A percentile compares a stretch with the other conserved stretches of the same genome.
phyloP scores from a whole-genome alignment of 768 basidiomycete species.

The Melanogaster broomeanus region DNA sequence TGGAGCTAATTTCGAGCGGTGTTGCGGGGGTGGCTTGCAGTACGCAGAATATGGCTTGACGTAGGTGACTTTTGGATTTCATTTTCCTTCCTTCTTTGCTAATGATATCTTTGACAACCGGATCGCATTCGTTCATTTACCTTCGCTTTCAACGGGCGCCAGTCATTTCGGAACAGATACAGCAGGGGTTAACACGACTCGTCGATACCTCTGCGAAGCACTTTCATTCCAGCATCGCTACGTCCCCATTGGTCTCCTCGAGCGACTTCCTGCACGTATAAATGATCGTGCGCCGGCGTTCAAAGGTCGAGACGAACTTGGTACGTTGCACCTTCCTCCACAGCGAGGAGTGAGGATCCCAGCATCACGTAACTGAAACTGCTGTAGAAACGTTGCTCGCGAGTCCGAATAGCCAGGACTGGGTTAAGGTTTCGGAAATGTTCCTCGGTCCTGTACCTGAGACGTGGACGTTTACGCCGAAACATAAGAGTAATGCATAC shows the following conservation, averaged over 20 bases:
- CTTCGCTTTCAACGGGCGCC: background rate
- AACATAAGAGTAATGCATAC: slow-evolving; percentile 90
- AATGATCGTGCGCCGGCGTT: slow-evolving; percentile 93
- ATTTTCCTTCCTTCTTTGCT: background rate
- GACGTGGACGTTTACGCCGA: slow-evolving; percentile 83
- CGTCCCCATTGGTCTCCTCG: slow-evolving; percentile 89
- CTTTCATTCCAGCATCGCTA: slow-evolving; percentile 97
- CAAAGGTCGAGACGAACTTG: slow-evolving; percentile 84
- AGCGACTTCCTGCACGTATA: slow-evolving; percentile 74
- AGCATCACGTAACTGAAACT: background rate
- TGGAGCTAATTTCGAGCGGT: background rate
- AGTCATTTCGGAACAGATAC: slow-evolving; percentile 89
- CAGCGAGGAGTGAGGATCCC: background rate
- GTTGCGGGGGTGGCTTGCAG: slow-evolving; percentile 38
- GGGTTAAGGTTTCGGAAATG: slow-evolving; percentile 95
- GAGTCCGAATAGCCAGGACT: slow-evolving; percentile 77
- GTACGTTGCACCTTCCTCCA: slow-evolving; percentile 45
- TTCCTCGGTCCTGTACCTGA: slow-evolving; percentile 89
- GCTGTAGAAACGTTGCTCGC: slow-evolving; percentile 80
- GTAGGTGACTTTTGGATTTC: slow-evolving; percentile 38
- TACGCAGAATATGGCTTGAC: slow-evolving; percentile 86
- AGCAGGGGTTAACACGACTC: slow-evolving; percentile 84
- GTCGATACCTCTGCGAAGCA: slow-evolving; percentile 93
- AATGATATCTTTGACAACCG: background rate
- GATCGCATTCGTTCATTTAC: slow-evolving; percentile 2